Base-by-base conservation (phyloP, 768 basidiomycete genomes). In the Kwoniella bestiolae region DNA sequence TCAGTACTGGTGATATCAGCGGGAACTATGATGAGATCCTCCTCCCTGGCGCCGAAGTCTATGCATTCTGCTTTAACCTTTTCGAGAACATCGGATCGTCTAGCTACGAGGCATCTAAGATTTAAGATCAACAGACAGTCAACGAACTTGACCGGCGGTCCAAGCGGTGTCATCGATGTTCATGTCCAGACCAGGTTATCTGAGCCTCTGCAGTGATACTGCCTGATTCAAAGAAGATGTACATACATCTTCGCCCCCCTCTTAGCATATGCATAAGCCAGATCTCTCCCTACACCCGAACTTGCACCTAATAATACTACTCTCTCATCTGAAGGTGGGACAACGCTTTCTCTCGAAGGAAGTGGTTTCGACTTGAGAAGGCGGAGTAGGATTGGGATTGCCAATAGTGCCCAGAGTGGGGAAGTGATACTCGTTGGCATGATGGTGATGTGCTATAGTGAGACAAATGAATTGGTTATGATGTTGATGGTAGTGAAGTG, bases 261-360 rank as follows among this genome's bases (percentile, higher is more conserved):
- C 59, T 83, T 77, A 4, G 90, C 88, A 70, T 94, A 94, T 67
- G 85, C 82, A 12, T 84, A 82, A 0, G 91, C 91, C 47, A 94
- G 82, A 3, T 85, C 83, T 46, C 85, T 84, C 1, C 94, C 94
- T 26, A 95, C 87, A 0, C 94, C 94, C 51, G 89, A 89, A 1
- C 91, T 90, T 1, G 89, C 92, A 5, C 94, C 94, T 6, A 96
- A 79, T 52, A 96, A 83, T 1, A 96, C 78, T 5, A 94, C 89
- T 0, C 91, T 86, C 76, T 95, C 93, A 2, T 83, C 67, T 1
- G 59, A 60, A n/a, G 77, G 82, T 7, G 52, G 44, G 51, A 79
- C 66, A 44, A 74, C 63, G 16, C 60, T 60, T 31, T 74, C 73
- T 25, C 78, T 29, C 1, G 66, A 68, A 4, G 70, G 73, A 1